Base-by-base conservation (phyloP, 2,329 filamentous ascomycete species). In the Colletotrichum liriopes region DNA sequence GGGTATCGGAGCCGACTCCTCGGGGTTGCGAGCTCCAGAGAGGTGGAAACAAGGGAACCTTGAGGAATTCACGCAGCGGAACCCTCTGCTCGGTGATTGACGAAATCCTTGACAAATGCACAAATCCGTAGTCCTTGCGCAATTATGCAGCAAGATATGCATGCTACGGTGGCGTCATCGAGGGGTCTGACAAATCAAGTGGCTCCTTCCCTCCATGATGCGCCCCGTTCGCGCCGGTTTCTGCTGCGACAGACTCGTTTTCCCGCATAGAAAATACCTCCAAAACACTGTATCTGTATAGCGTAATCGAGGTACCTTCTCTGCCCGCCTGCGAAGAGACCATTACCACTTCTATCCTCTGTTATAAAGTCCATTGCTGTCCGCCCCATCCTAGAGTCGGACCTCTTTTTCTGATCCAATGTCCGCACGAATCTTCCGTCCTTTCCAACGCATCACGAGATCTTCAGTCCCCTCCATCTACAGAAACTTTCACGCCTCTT, bases 401-500 rank as follows among this genome's bases (percentile, higher is more conserved):
- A 6, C 61, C 20, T 60, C 47, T n/a, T 37, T n/a, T 23, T 16
- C 59, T 69, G 54, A 56, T 9, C 66, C 66, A 70, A 72, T 72
- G 70, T 65, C 60, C 58, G 8, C 45, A 54, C 58, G 70, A 65
- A 60, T 72, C 70, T 65, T 60, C 70, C 52, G 66, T 20, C 70
- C 70, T 5, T 3, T 65, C 14, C 70, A 72, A 70, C 65, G 54
- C 70, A 72, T 72, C 59, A 65, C 60, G 70, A 72, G 16, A 70
- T 23, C 66, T 49, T 70, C 59, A 61, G 2, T 49, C 4, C 54
- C 70, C 14, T 37, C 8, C 1, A 60, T 20, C 1, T 61, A 65
- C 5, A 76, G 79, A 55, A 71, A 61, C 6, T 83, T 83, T 71
- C 81, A 81, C 74, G 83, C 81, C 45, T 81, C 85, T 39, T 65